A percentile compares a stretch with the other conserved stretches of the same genome.
These are phyloP conservation scores for Xenoacremonium recifei DNA, from an alignment of 2,329 filamentous ascomycete species.

Conservation along the genomic window DNA sequence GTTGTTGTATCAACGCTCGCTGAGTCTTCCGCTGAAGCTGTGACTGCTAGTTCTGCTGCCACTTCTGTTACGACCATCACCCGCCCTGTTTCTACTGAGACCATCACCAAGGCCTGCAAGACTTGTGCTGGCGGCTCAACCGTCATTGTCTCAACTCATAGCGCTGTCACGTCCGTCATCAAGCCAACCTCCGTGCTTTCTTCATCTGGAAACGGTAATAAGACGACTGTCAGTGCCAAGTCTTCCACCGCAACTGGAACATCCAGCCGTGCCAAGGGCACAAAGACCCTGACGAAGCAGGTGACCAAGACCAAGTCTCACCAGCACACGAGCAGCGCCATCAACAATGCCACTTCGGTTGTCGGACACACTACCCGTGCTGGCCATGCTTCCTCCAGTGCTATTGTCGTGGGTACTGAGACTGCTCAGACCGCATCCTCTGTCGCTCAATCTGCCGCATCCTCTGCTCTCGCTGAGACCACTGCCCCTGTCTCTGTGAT, in stretches of 20 bases:
- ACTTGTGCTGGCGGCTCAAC: not conserved
- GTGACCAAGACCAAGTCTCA: too few relatives aligned
- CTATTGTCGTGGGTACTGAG: not conserved
- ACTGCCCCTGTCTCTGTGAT: slow-evolving; percentile 10
- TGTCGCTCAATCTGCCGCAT: slow-evolving; percentile 7
- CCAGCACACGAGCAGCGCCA: not conserved
- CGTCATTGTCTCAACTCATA: not conserved
- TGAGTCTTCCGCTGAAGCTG: slow-evolving; percentile 2
- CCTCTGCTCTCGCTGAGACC: slow-evolving; percentile 9
- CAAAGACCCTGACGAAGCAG: too few relatives aligned
- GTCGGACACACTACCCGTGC: too few relatives aligned
- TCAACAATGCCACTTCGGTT: not conserved
- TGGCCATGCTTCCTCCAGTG: slow-evolving; percentile 6
- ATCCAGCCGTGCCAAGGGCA: too few relatives aligned
- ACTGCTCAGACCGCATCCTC: slow-evolving; percentile 7
- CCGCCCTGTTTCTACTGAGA: slow-evolving; percentile 5
- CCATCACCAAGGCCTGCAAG: not conserved
- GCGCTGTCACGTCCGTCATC: too few relatives aligned
- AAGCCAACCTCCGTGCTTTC: not conserved
- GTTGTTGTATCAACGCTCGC: not conserved
- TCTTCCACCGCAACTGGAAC: too few relatives aligned
- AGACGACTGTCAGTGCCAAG: too few relatives aligned
- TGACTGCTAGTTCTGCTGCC: slow-evolving; percentile 11
- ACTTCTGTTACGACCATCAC: slow-evolving; percentile 8
- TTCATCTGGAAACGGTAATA: too few relatives aligned